These are phyloP conservation scores for Tilletiopsis washingtonensis DNA, from an alignment of 1,284 basidiomycete species.

Conservation along the genomic window DNA sequence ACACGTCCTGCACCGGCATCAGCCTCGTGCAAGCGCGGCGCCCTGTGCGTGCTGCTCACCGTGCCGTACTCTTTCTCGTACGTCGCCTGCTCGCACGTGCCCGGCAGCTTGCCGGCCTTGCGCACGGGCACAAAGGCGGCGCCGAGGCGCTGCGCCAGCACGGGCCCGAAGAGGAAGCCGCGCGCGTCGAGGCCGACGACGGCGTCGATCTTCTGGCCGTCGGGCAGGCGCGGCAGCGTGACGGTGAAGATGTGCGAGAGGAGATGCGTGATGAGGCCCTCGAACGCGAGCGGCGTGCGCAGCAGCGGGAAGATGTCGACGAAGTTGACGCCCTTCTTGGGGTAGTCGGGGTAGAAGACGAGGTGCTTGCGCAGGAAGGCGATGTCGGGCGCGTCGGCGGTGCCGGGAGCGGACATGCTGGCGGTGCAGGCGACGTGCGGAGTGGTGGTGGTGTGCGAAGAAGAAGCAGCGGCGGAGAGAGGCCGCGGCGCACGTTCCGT, in stretches of 20 bases:
- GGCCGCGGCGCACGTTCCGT: no score
- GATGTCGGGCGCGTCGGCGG: not conserved
- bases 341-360: slow-evolving; percentile 44
- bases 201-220: slow-evolving; percentile 64
- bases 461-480: no score
- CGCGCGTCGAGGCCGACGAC: slow-evolving; percentile 93
- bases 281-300: slow-evolving; percentile 45
- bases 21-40: not conserved
- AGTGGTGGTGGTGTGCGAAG: no score
- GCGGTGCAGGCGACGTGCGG: no score
- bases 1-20: slow-evolving; percentile 60
- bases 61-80: slow-evolving; percentile 92
- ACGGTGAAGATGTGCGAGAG: slow-evolving; percentile 72
- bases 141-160: slow-evolving; percentile 80
- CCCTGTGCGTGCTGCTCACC: slow-evolving; percentile 50
- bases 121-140: slow-evolving; percentile 94
- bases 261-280: slow-evolving; percentile 79
- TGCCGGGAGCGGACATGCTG: no score
- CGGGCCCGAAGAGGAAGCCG: slow-evolving; percentile 89
- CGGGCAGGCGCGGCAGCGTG: slow-evolving; percentile 58
- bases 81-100: slow-evolving; percentile 64
- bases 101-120: slow-evolving; percentile 90
- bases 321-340: slow-evolving; percentile 44
- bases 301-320: slow-evolving; percentile 47
- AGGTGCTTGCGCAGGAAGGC: not conserved